Percentiles rank a stretch among this genome's conserved stretches.
These are phyloP conservation scores for Dicorynia guianensis DNA, from an alignment of 306 rosid genomes.

Conservation along the genomic window DNA sequence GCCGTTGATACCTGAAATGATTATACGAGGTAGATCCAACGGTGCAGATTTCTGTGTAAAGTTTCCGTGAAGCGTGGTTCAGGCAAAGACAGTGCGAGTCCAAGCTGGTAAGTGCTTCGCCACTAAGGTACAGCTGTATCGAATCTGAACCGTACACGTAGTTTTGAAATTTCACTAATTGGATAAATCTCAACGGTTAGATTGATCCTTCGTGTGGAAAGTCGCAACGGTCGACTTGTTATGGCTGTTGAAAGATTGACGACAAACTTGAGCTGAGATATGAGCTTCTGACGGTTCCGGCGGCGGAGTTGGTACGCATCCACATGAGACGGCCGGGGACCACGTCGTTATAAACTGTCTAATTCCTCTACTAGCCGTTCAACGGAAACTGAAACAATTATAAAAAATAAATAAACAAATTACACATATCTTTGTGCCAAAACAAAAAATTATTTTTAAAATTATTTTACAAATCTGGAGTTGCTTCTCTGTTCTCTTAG, in stretches of 20 bases:
- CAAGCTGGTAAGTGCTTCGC: constrained; percentile 31
- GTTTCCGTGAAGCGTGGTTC: constrained; percentile 31
- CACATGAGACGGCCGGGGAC: constrained; percentile 17
- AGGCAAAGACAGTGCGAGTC: constrained; percentile 28
- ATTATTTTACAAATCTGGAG: no score
- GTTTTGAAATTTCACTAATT: rapidly evolving
- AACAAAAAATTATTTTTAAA: no score
- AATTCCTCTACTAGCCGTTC: constrained; percentile 16
- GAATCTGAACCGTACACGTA: constrained; percentile 33
- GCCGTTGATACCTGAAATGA: constrained; percentile 29
- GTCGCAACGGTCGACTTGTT: constrained; percentile 47
- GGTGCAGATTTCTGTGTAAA: constrained; percentile 22
- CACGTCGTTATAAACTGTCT: constrained; percentile 24
- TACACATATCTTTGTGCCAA: no score
- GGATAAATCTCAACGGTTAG: constrained; percentile 21
- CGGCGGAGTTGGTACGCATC: no score
- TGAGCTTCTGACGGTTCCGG: background rate
- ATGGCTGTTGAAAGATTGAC: no score
- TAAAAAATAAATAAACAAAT: no score
- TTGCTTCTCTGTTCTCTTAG: no score
- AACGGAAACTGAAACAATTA: constrained; percentile 8
- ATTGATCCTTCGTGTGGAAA: constrained; percentile 24
- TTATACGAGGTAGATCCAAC: constrained; percentile 1
- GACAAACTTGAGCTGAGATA: background rate
- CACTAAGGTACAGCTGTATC: constrained; percentile 32